Evolutionary conservation across 2,329 filamentous ascomycete genomes (phyloP), one percentile per base, ranked within the genome.

Genomic region (Colletotrichum sansevieriae): DNA sequence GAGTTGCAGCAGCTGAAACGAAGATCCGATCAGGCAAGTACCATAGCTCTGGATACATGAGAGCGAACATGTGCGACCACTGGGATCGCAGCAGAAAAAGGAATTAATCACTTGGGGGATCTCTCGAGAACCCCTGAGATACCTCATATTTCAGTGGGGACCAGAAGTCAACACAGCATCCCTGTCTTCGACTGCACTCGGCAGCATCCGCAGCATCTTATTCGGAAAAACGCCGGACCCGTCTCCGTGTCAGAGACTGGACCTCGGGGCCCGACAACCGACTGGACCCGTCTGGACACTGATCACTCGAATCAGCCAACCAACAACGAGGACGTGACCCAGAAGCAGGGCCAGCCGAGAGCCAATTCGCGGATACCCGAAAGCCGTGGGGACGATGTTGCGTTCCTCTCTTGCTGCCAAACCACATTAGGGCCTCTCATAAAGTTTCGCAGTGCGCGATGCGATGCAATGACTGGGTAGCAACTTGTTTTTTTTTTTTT

Each of bases 1-100:
- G 41, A 54, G 33, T 35, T 63, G 64, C 64, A 63, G 64, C 41
- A 66, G 59, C 58, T 66, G 64, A 63, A 66, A 66, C 49, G 15
- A 37, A 33, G 29, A 60, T 58, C 43, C 43, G 51, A 20, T 43
- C 58, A 41, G 35, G n/a, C 12, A 57, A 37, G 37, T 33, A 41
- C 64, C 58, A 15, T 49, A 49, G 49, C 39, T 33, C 37, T 41
- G 64, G 64, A 33, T 63, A 54, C 64, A 18, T 29, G 33, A 44
- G 20, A n/a, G n/a, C 6, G 25, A 25, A 25, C 25, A 25, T 25
- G 25, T 6, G 25, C 25, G 3, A 25, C 25, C 6, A 25, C 43
- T 57, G 54, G n/a, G 18, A 41, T 20, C 37, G 20, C 54, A 57
- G 39, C 18, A 55, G 44, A 62, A 37, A 46, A 35, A 54, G 29